phyloP scores from a whole-genome alignment of 768 basidiomycete genomes.

The Mycena albidolilacea region DNA sequence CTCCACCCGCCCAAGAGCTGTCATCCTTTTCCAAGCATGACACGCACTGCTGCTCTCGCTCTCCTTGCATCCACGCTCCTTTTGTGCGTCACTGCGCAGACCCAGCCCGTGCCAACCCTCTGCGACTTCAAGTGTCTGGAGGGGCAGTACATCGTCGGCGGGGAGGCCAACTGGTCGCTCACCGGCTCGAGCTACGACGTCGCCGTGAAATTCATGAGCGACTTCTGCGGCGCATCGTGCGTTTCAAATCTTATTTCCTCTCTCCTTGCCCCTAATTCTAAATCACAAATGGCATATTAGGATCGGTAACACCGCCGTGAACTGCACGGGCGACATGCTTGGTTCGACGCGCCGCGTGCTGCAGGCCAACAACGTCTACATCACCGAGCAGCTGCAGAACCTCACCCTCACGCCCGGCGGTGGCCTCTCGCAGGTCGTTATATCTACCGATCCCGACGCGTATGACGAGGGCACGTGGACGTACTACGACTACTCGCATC shows the following conservation, averaged over 20 bases:
- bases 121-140: slow-evolving; percentile 4
- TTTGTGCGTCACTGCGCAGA: slow-evolving; percentile 6
- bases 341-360: slow-evolving; percentile 17
- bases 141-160: slow-evolving; percentile 7
- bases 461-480: slow-evolving; percentile 19
- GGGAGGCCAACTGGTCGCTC: slow-evolving; percentile 1
- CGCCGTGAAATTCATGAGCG: slow-evolving; percentile 11
- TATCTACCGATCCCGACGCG: slow-evolving; percentile 14
- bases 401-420: slow-evolving; percentile 12
- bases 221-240: slow-evolving; percentile 23
- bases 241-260: background rate
- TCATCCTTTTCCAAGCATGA: background rate
- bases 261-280: background rate
- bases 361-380: slow-evolving; percentile 14
- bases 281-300: slow-evolving; percentile 1
- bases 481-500: slow-evolving; percentile 16
- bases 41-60: slow-evolving; percentile 11
- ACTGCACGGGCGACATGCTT: slow-evolving; percentile 12
- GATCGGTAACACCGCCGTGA: slow-evolving; percentile 16
- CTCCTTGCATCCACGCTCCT: slow-evolving; percentile 6
- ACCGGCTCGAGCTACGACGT: slow-evolving; percentile 12
- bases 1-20: too few relatives aligned
- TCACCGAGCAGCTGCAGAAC: slow-evolving; percentile 18
- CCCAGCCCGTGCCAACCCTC: slow-evolving; percentile 4
- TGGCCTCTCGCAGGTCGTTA: slow-evolving; percentile 12